Evolutionary conservation across 1,139 yeast genomes (phyloP).

Genomic region (Pichia cactophila): DNA sequence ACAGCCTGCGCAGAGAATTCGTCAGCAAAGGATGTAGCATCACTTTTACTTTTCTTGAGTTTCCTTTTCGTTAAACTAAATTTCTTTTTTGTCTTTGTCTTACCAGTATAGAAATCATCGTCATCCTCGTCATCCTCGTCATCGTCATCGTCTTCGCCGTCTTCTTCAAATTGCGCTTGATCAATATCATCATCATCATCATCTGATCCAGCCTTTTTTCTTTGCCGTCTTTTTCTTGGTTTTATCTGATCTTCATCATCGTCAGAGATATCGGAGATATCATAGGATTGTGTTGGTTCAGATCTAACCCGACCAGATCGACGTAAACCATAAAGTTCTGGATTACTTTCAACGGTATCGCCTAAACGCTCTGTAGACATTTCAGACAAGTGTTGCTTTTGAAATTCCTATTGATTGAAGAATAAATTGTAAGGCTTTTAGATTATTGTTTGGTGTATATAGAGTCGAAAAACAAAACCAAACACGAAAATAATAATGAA

Average conservation of each 20-base stretch:
- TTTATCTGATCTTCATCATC: slow-evolving; percentile 21
- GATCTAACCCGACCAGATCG: slow-evolving; percentile 70
- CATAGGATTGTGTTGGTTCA: slow-evolving; percentile 17
- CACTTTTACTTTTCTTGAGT: slow-evolving; percentile 13
- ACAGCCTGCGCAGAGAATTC: slow-evolving; percentile 22
- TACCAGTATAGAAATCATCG: slow-evolving; percentile 23
- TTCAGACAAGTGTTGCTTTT: background rate
- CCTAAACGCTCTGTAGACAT: slow-evolving; percentile 21
- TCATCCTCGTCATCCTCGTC: slow-evolving; percentile 26
- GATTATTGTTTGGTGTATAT: too few relatives aligned
- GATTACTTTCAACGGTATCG: slow-evolving; percentile 50
- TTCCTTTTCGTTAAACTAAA: slow-evolving; percentile 4
- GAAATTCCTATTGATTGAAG: too few relatives aligned
- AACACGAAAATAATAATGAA: background rate
- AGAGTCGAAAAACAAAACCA: background rate
- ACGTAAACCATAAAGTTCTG: slow-evolving; percentile 88
- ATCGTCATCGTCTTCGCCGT: slow-evolving; percentile 22
- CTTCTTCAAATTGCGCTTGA: slow-evolving; percentile 16
- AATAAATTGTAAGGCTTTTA: background rate
- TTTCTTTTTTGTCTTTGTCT: slow-evolving; percentile 6
- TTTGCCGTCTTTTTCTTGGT: slow-evolving; percentile 25
- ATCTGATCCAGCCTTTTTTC: slow-evolving; percentile 14
- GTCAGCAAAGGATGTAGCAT: slow-evolving; percentile 3
- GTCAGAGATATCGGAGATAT: slow-evolving; percentile 24
- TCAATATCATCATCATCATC: slow-evolving; percentile 21